A percentile compares a stretch with the other conserved stretches of the same genome.
phyloP scores from a whole-genome alignment of 2,329 filamentous ascomycete species.

The Aspergillus proliferans region DNA sequence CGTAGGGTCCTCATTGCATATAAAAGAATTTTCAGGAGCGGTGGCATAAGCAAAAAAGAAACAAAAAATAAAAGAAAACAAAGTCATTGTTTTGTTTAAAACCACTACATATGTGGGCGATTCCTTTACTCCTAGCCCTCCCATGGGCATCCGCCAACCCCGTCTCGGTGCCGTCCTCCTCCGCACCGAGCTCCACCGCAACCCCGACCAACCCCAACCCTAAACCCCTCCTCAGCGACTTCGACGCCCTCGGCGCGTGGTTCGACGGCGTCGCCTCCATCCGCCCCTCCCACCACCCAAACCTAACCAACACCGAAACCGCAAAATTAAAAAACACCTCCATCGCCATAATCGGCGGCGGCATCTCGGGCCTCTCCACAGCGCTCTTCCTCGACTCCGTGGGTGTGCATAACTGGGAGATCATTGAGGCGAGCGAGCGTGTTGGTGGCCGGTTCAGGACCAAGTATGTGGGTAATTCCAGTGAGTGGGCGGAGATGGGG shows the following conservation, averaged over 20 bases:
- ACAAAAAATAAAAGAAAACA: too few relatives aligned
- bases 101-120: not conserved
- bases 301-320: not conserved
- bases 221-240: slow-evolving; percentile 10
- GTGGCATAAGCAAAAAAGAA: too few relatives aligned
- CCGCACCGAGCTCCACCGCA: too few relatives aligned
- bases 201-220: not conserved
- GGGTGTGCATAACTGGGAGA: slow-evolving; percentile 40
- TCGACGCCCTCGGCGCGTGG: slow-evolving; percentile 19
- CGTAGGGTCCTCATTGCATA: too few relatives aligned
- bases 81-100: not conserved
- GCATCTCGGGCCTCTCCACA: slow-evolving; percentile 40
- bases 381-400: slow-evolving; percentile 39
- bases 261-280: slow-evolving; percentile 20
- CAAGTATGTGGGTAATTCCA: slow-evolving; percentile 28
- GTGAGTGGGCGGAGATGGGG: slow-evolving; percentile 24
- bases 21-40: too few relatives aligned
- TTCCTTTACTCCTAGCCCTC: not conserved
- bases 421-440: slow-evolving; percentile 38
- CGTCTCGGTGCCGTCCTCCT: not conserved
- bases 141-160: not conserved
- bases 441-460: slow-evolving; percentile 42
- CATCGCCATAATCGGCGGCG: slow-evolving; percentile 23
- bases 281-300: slow-evolving; percentile 3
- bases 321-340: slow-evolving; percentile 10